Base-by-base conservation (phyloP, 352 stramenopile species). In the Globisporangium canariense region DNA sequence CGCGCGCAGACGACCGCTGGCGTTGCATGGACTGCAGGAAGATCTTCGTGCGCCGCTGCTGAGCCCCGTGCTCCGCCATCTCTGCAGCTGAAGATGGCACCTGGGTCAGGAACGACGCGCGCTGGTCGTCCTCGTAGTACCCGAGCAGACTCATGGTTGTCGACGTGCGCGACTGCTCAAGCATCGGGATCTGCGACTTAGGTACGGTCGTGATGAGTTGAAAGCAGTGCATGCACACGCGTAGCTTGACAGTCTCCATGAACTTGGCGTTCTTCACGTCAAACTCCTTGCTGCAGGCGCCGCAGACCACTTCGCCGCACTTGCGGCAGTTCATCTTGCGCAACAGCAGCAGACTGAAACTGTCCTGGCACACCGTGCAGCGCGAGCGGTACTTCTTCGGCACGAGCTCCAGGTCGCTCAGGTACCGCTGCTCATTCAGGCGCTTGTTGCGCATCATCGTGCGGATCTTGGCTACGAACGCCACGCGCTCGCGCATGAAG, bases 141-240 rank as follows among this genome's bases (percentile, higher is more conserved):
- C 79, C 82, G 8, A 93, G 68, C 46, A 93, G 71, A 56, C 79
- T 90, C 50, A 88, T 66, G 41, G 76, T 70, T 2, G 77, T 86
- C 2, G 82, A 90, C 6, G 76, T 69, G n/a, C 77, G 77, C 0
- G 80, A 76, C 20, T 72, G 69, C 58, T 90, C 76, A 9, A 82
- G 65, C 10, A 90, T 63, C 1, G 79, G 74, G 22, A 76, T 74
- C 46, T 75, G 69, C 4, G 74, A 65, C 65, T 89, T 83, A 9
- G 77, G 70, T 4, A 76, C 83, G n/a, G 83, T 81, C 30, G 86
- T 90, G 62, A 96, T 87, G 47, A 76, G 38, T 53, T 93, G 79
- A 66, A 90, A 96, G 69, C 87, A 96, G 62, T 87, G 84, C 77
- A 94, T 86, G 61, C 87, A 96, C 36, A 96, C 90, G 30, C 87